Evolutionary conservation across 495 filamentous ascomycete species (phyloP).

Genomic region (Daldinia bambusicola): DNA sequence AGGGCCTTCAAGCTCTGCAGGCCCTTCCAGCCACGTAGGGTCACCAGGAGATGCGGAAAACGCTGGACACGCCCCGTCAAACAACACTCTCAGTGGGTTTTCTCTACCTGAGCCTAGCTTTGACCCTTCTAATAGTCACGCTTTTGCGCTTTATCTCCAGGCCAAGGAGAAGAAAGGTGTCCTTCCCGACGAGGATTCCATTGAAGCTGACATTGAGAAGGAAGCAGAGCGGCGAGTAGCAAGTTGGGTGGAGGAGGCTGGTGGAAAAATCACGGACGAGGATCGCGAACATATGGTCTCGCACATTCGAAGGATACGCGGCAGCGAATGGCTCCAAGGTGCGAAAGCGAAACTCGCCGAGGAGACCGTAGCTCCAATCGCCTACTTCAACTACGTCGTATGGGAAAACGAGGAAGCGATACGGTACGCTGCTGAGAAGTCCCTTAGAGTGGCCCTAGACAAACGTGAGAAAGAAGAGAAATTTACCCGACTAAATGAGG

Average conservation of each 20-base stretch:
- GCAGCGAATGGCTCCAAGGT: slow-evolving; percentile 33
- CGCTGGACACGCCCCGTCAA: not conserved
- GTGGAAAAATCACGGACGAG: slow-evolving; percentile 5
- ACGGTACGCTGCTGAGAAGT: slow-evolving; percentile 5
- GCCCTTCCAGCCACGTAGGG: too few relatives aligned
- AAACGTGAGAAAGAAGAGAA: not conserved
- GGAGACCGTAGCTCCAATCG: slow-evolving; percentile 23
- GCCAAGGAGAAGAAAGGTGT: not conserved
- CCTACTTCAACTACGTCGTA: slow-evolving; percentile 37
- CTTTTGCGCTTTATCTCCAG: not conserved
- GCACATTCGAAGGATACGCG: slow-evolving; percentile 13
- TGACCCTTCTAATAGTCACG: not conserved
- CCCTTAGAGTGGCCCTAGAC: not conserved
- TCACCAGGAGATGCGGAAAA: too few relatives aligned
- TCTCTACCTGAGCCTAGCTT: slow-evolving; percentile 29
- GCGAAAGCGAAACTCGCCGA: slow-evolving; percentile 24
- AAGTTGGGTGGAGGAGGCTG: not conserved
- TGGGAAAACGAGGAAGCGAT: slow-evolving; percentile 26
- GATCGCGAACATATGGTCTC: slow-evolving; percentile 12
- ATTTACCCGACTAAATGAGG: not conserved
- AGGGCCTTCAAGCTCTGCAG: too few relatives aligned
- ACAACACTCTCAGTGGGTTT: slow-evolving; percentile 14
- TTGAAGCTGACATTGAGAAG: slow-evolving; percentile 4
- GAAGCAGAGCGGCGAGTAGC: not conserved
- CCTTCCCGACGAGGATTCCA: not conserved